Percentiles rank a stretch among this genome's conserved stretches.
phyloP scores from a whole-genome alignment of 2,329 filamentous ascomycete species.

The Taxawa tesnikishii region DNA sequence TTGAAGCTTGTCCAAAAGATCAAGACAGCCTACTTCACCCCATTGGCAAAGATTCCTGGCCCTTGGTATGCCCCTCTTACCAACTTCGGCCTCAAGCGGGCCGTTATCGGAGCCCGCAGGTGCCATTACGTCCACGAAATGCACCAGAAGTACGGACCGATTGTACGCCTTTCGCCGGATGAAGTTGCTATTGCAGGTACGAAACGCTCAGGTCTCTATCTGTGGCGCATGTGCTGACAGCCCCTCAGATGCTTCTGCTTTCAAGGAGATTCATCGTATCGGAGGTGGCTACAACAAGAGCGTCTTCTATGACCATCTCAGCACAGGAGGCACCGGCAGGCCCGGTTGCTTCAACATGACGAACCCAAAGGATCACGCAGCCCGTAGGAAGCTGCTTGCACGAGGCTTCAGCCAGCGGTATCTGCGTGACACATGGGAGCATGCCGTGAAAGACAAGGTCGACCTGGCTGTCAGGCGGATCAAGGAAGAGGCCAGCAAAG shows the following conservation, averaged over 20 bases:
- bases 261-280: constrained; percentile 19
- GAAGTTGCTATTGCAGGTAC: constrained; percentile 18
- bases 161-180: constrained; percentile 21
- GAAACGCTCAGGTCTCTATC: too few relatives aligned
- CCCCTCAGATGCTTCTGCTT: constrained; percentile 14
- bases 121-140: constrained; percentile 25
- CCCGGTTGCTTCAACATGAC: constrained; percentile 22
- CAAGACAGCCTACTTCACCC: constrained; percentile 4
- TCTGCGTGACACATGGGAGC: constrained; percentile 20
- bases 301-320: constrained; percentile 16
- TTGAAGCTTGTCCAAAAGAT: too few relatives aligned
- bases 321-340: constrained; percentile 7
- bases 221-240: too few relatives aligned
- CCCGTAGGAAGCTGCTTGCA: constrained; percentile 20
- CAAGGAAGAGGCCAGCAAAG: constrained; percentile 12
- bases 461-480: constrained; percentile 17
- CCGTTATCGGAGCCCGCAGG: constrained; percentile 24
- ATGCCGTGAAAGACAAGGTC: constrained; percentile 17
- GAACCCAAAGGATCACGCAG: constrained; percentile 18
- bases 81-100: constrained; percentile 20
- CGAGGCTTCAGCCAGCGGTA: constrained; percentile 19
- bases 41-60: constrained; percentile 17
- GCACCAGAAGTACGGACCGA: constrained; percentile 26
- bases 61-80: constrained; percentile 15
- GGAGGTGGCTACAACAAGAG: constrained; percentile 15